A percentile compares a stretch with the other conserved stretches of the same genome.
phyloP scores from a whole-genome alignment of 805 yeast species.

The Kodamaea sagamina region DNA sequence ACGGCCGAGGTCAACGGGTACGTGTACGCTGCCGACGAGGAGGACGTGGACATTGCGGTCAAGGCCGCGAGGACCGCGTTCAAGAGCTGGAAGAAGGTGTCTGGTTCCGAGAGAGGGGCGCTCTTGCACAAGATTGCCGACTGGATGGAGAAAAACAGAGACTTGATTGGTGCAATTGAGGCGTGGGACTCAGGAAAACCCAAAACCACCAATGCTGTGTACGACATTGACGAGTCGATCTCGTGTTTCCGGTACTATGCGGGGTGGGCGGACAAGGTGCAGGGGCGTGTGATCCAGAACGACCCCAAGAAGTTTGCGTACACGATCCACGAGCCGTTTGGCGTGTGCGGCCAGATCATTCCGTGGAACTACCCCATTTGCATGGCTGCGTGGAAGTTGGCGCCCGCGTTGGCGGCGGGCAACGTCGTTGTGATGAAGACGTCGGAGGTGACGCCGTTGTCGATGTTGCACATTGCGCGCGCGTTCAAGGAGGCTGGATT shows the following conservation, averaged over 20 bases:
- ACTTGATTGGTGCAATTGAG: slow-evolving; percentile 40
- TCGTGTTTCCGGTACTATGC: slow-evolving; percentile 54
- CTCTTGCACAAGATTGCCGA: slow-evolving; percentile 42
- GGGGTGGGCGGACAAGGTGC: slow-evolving; percentile 62
- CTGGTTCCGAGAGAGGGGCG: slow-evolving; percentile 44
- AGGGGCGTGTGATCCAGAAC: slow-evolving; percentile 46
- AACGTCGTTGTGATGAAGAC: slow-evolving; percentile 71
- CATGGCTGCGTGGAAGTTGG: slow-evolving; percentile 81
- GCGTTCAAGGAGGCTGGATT: slow-evolving; percentile 66
- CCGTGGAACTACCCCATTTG: slow-evolving; percentile 72
- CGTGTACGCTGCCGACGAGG: slow-evolving; percentile 44
- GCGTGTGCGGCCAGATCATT: slow-evolving; percentile 67
- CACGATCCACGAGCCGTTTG: slow-evolving; percentile 66
- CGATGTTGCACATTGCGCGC: slow-evolving; percentile 61
- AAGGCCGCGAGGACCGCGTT: slow-evolving; percentile 40
- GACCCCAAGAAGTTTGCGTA: slow-evolving; percentile 58
- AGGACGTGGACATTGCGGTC: slow-evolving; percentile 46
- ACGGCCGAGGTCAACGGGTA: slow-evolving; percentile 46
- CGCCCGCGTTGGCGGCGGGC: slow-evolving; percentile 82
- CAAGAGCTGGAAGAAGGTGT: slow-evolving; percentile 48
- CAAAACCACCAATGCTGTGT: slow-evolving; percentile 46
- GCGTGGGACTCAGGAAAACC: slow-evolving; percentile 54
- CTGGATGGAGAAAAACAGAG: slow-evolving; percentile 33
- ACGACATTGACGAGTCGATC: slow-evolving; percentile 50
- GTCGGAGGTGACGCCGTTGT: slow-evolving; percentile 75